Base-by-base conservation (phyloP, 1,284 basidiomycete genomes). In the Ceratobasidium theobromae region DNA sequence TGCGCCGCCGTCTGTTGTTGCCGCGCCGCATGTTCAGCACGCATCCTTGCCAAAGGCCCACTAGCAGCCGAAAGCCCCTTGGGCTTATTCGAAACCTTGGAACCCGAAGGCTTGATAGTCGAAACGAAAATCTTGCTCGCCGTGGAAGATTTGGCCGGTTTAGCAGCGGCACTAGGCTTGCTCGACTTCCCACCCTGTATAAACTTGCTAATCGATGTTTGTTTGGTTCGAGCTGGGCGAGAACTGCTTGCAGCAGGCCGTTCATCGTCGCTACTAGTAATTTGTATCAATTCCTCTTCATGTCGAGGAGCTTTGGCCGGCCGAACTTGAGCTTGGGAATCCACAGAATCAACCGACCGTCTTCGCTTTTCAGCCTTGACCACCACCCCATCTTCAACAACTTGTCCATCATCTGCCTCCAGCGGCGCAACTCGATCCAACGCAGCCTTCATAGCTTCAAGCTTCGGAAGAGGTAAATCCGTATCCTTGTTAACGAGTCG, bases 1-100 rank as follows among this genome's bases (percentile, higher is more conserved):
- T 58, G 55, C 21, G 54, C 46, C 12, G 66, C 49, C 5, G 41
- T 51, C 40, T 62, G 57, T 21, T 51, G 54, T n/a, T 58, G 45
- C 27, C 46, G 57, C 33, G 57, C 57, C n/a, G 46, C 14, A 8
- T 21, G 18, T 18, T 62, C 45, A 23, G 57, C 57, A 3, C 57
- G 57, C 23, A 62, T 49, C 40, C 51, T 62, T 8, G 57, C 57
- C 46, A 62, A 30, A 9, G 46, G 40, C 2, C 27, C 32, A 30
- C 21, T 54, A 18, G 18, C 35, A 11, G 30, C 43, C 25, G 57
- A 51, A 4, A 46, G 35, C 2, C 23, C 57, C 41, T 70, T 69
- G 9, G 66, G 58, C 55, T 65, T 68, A 6, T 66, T 23, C 0
- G 64, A 33, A 4, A 53, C 45, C 43, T 72, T 70, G n/a, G 49